These are phyloP conservation scores for Astrephomene gubernaculifera DNA, from an alignment of 139 green algal species.

Conservation along the genomic window DNA sequence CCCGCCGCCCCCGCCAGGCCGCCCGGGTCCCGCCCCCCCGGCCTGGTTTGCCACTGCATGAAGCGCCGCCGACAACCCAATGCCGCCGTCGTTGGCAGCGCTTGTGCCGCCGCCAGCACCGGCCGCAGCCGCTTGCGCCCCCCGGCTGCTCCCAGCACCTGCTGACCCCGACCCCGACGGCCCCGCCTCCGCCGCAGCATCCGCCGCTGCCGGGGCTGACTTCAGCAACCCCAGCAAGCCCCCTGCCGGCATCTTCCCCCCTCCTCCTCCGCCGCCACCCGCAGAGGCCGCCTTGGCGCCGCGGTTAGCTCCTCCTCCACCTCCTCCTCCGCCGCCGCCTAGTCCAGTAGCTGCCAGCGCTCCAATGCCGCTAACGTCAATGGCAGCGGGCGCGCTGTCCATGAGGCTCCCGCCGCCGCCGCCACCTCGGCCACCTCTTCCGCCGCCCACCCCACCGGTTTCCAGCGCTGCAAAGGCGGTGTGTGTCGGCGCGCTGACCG, in stretches of 20 bases:
- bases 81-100: not conserved
- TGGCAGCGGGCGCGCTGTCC: conserved; percentile 49
- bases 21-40: too few relatives aligned
- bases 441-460: not conserved
- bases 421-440: too few relatives aligned
- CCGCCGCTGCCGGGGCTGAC: conserved; percentile 15
- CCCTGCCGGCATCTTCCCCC: not conserved
- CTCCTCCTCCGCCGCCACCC: not conserved
- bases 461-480: not conserved
- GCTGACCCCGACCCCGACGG: not conserved
- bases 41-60: not conserved
- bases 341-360: conserved; percentile 23
- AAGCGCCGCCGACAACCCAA: conserved; percentile 11
- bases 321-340: not conserved
- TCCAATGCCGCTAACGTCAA: conserved; percentile 60
- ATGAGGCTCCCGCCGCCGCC: conserved; percentile 14
- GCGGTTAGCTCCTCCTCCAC: not conserved
- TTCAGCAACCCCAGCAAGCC: conserved; percentile 29
- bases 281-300: not conserved
- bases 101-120: not conserved
- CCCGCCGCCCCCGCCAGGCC: not conserved
- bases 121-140: not conserved
- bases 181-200: not conserved
- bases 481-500: conserved; percentile 6
- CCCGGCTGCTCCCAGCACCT: not conserved